Conservation (phyloP, 139 green algal genomes). For the Chlorella sp. region DNA sequence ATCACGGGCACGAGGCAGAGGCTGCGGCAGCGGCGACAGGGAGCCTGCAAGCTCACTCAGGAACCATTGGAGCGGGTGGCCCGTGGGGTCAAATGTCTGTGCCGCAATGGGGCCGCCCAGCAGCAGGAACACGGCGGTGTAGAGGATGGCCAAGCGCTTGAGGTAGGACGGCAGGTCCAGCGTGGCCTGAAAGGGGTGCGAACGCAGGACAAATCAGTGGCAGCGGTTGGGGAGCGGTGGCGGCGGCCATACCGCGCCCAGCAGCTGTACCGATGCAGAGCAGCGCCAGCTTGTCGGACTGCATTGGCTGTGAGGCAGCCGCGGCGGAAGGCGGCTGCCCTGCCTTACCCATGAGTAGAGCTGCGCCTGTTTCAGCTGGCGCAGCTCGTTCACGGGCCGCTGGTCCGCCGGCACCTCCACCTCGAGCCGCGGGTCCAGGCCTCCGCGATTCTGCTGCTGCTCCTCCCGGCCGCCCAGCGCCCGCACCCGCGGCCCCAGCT, state of each 20-base stretch:
- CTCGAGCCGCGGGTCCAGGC: constrained; percentile 59
- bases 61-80: too few species aligned
- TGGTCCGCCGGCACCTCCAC: constrained; percentile 77
- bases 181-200: constrained; percentile 52
- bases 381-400: constrained; percentile 83
- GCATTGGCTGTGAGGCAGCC: too few species aligned
- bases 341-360: constrained; percentile 82
- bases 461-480: too few species aligned
- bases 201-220: neutral
- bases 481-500: too few species aligned
- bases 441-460: constrained; percentile 3
- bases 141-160: constrained; percentile 61
- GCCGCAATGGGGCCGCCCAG: constrained; percentile 78
- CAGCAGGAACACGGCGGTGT: constrained; percentile 55
- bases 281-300: too few species aligned
- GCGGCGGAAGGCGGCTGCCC: too few species aligned
- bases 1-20: too few species aligned
- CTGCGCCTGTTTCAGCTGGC: constrained; percentile 63
- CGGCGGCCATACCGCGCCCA: too few species aligned
- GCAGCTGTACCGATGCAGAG: too few species aligned
- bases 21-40: too few species aligned
- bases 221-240: neutral
- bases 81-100: constrained; percentile 85
- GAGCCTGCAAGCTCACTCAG: too few species aligned
- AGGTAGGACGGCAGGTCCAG: constrained; percentile 61